Base-by-base conservation (phyloP, 2,329 filamentous ascomycete genomes). In the Amauroascus niger region DNA sequence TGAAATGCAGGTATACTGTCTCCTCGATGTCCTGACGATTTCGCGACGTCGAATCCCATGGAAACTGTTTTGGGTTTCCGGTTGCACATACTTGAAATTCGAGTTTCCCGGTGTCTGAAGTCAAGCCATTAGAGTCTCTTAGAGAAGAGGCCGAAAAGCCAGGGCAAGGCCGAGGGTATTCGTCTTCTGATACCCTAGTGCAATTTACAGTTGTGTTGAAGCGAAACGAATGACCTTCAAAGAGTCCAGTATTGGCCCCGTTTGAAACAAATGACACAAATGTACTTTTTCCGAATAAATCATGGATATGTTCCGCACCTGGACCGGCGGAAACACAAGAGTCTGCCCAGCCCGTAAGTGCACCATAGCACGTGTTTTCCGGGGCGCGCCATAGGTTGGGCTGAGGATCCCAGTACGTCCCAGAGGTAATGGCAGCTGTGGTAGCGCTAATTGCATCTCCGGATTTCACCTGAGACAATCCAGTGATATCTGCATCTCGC, bases 11-110 rank as follows among this genome's bases (percentile, higher is more conserved):
- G 39, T 45, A 55, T 20, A 52, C 49, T 37, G 30, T 35, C 37
- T 55, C 53, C 18, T 43, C 30, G 18, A 55, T 45, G 26, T 55
- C 48, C 24, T 55, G 53, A 11, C 53, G 48, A 24, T 55, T 24
- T 28, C 53, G 53, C 28, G 28, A 30, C 6, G 48, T 55, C 14
- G 51, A n/a, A 37, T 46, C 51, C 53, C 53, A 55, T 18, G 53
- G 48, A 28, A 55, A 52, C n/a, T 26, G 7, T 11, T 40, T 30
- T 20, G 20, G 4, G 28, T 47, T 24, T 9, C 49, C 41, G 5
- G 53, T 49, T 26, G 49, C 48, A 43, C 49, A 55, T 11, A 53
- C 32, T 11, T 11, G 32, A 14, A 35, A 35, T 11, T 14, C 6
- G 3, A 35, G 3, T 35, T 35, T 14, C 11, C 13, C 32, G 11